Evolutionary conservation across 352 stramenopile species (phyloP), one percentile per base, ranked within the genome.

Genomic region (Sclerospora graminicola): DNA sequence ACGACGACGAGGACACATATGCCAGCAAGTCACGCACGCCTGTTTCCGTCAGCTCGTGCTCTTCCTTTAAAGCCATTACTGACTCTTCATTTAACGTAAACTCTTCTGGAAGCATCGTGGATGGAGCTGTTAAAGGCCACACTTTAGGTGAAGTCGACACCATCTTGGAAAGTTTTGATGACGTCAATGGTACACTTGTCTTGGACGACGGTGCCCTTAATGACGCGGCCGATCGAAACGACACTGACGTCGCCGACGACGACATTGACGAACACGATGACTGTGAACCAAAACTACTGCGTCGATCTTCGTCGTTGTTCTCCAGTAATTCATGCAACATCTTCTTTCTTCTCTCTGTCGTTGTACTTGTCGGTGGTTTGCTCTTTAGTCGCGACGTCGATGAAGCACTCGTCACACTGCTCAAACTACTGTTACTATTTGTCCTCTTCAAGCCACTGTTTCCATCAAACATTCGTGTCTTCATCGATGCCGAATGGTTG

Each of bases 11-110:
- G 7, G 50, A 52, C 15, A 72, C 37, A 4, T 70, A 67, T 26
- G 57, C 72, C 19, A 89, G 56, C n/a, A 89, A 42, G 30, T 84
- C 63, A 28, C 76, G 61, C 2, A 84, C 72, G 0, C 65, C 76
- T 42, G 75, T 65, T 26, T 82, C 76, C 0, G 76, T 66, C 29
- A 82, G 45, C 5, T 67, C 59, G 40, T 89, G 77, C 18, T 83
- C 72, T n/a, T 74, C 61, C 50, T 79, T 83, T 21, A 87, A 51
- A n/a, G 72, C 67, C 39, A 72, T 56, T 5, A 87, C 49, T 3
- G 54, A 61, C 23, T 61, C 48, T 18, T 68, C 45, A 28, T 63
- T 67, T 26, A 78, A 28, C 19, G 52, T 63, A 42, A 80, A 77
- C n/a, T 80, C 60, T 23, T 62, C 54, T n/a, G 55, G 56, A 9